Conservation (phyloP, 2,329 filamentous ascomycete species). For the Mycocentrospora acerina region DNA sequence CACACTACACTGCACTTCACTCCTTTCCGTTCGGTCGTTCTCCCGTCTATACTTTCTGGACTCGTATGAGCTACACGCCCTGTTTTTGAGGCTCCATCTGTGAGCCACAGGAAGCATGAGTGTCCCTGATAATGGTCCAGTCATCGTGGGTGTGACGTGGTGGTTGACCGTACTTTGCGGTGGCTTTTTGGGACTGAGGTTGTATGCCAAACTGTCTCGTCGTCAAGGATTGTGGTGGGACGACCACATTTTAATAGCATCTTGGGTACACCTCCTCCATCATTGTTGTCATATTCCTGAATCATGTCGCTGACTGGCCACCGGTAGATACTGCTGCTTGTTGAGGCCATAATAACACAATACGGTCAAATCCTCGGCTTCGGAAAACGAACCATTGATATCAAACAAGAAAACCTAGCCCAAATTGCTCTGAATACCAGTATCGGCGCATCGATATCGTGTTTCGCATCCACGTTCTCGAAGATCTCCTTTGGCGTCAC, state of each 20-base stretch:
- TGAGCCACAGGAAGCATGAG: no score
- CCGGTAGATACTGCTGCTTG: conserved; percentile 25
- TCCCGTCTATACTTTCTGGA: no score
- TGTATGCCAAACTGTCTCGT: conserved; percentile 31
- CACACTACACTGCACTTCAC: no score
- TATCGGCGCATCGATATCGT: conserved; percentile 23
- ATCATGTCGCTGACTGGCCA: conserved; percentile 7
- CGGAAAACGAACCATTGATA: conserved; percentile 23
- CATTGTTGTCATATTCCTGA: neutral
- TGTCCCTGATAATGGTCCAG: conserved; percentile 22
- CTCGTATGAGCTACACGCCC: no score
- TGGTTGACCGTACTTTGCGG: conserved; percentile 22
- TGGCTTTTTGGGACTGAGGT: conserved; percentile 20
- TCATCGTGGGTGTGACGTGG: conserved; percentile 30
- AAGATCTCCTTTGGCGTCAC: conserved; percentile 35
- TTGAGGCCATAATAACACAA: conserved; percentile 22
- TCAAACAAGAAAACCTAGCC: conserved; percentile 13
- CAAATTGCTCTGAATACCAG: conserved; percentile 17
- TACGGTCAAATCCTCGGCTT: conserved; percentile 22
- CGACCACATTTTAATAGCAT: conserved; percentile 27
- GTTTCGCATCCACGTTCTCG: conserved; percentile 25
- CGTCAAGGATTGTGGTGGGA: conserved; percentile 33
- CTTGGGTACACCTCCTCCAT: conserved; percentile 19
- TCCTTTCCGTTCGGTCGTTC: no score
- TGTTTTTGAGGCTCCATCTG: no score